phyloP scores from a whole-genome alignment of 2,329 filamentous ascomycete genomes.

The Fusarium brachygibbosum region DNA sequence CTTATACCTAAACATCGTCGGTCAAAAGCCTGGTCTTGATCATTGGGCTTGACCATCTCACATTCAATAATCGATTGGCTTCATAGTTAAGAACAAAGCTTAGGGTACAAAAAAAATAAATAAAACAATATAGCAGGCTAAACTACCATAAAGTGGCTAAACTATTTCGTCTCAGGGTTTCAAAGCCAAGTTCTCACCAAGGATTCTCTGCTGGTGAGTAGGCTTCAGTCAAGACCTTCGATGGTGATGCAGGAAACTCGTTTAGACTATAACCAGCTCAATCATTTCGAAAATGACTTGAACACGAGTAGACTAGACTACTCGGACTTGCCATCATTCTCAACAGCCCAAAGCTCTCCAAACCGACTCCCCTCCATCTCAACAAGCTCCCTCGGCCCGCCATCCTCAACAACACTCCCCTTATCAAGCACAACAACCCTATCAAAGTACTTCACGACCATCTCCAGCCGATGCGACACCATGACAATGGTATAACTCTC shows the following conservation, averaged over 20 bases:
- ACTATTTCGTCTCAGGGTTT: too few relatives aligned
- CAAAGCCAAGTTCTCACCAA: too few relatives aligned
- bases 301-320: too few relatives aligned
- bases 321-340: constrained; percentile 19
- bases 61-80: not conserved
- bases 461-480: constrained; percentile 62
- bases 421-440: constrained; percentile 64
- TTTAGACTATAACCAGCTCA: too few relatives aligned
- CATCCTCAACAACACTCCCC: constrained; percentile 60
- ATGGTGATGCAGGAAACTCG: too few relatives aligned
- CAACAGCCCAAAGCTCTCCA: constrained; percentile 52
- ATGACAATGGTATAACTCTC: constrained; percentile 66
- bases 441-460: constrained; percentile 66
- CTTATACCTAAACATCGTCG: not conserved
- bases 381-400: constrained; percentile 45
- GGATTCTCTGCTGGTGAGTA: too few relatives aligned
- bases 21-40: not conserved
- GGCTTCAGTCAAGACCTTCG: too few relatives aligned
- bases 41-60: not conserved
- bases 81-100: not conserved
- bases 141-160: too few relatives aligned
- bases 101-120: too few relatives aligned
- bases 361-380: constrained; percentile 49
- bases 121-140: too few relatives aligned
- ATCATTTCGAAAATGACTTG: too few relatives aligned